These are phyloP conservation scores for Chloris gayana DNA, from an alignment of 176 grass and related monocot species.

Conservation along the genomic window DNA sequence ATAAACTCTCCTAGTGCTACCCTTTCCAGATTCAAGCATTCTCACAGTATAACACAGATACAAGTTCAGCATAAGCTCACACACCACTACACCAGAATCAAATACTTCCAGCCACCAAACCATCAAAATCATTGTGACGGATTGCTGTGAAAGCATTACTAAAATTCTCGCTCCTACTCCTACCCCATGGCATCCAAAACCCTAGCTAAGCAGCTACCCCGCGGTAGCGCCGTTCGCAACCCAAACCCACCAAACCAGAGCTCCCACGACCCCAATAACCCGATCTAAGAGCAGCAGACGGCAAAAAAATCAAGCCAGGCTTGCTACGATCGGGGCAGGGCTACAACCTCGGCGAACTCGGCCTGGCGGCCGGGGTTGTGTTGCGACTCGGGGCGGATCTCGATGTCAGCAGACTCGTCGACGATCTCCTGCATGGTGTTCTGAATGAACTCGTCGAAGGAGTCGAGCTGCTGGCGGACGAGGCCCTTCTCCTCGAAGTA, in stretches of 20 bases:
- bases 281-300: constrained; percentile 37
- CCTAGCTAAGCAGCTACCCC: constrained; percentile 1
- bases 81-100: constrained; percentile 13
- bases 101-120: neutral
- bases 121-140: neutral
- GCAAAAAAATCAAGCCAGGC: constrained; percentile 43
- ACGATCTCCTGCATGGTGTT: constrained; percentile 99
- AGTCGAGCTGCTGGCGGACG: constrained; percentile 92
- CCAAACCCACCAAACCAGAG: constrained; percentile 12
- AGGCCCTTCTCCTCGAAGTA: constrained; percentile 99
- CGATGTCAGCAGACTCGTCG: constrained; percentile 87
- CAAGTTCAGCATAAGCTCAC: neutral
- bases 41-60: neutral
- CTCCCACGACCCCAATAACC: constrained; percentile 22
- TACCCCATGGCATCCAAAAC: constrained; percentile 13
- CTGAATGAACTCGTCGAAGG: constrained; percentile 98
- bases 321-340: constrained; percentile 7
- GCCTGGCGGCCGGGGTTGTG: constrained; percentile 97
- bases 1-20: constrained; percentile 4
- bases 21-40: neutral
- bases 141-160: neutral
- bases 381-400: constrained; percentile 96
- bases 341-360: constrained; percentile 83
- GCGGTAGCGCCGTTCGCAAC: neutral
- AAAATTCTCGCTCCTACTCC: neutral